Evolutionary conservation across 805 yeast species (phyloP).

Genomic region (Saturnispora saitoi): DNA sequence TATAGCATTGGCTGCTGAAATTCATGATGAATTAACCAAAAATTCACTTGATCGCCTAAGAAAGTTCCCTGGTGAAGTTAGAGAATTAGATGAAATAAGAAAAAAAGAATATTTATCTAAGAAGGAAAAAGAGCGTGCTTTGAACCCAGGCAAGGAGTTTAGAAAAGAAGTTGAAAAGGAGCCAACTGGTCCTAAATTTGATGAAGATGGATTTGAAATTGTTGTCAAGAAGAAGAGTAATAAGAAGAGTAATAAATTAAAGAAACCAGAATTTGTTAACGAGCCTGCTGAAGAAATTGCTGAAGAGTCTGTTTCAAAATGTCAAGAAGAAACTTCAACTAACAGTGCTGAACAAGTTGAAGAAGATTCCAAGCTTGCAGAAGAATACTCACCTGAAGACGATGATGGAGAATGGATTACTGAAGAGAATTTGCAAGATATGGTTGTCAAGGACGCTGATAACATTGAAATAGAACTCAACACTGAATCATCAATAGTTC

Average conservation of each 20-base stretch:
- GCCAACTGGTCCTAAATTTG: constrained; percentile 10
- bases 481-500: constrained; percentile 21
- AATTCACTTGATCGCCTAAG: constrained; percentile 66
- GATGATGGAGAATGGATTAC: constrained; percentile 91
- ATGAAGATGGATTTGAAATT: constrained; percentile 16
- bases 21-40: constrained; percentile 57
- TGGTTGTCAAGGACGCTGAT: constrained; percentile 52
- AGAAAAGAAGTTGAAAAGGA: constrained; percentile 16
- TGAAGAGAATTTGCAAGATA: constrained; percentile 69
- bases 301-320: not conserved
- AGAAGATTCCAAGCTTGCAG: constrained; percentile 6
- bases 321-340: not conserved
- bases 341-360: not conserved
- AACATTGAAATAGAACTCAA: constrained; percentile 43
- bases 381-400: constrained; percentile 57
- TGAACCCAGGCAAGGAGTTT: constrained; percentile 5
- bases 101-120: constrained; percentile 20
- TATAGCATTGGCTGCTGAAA: constrained; percentile 82
- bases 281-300: not conserved
- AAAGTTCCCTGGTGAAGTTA: constrained; percentile 49
- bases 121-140: constrained; percentile 7
- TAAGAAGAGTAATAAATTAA: constrained; percentile 6
- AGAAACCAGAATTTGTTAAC: constrained; percentile 1
- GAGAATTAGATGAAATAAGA: constrained; percentile 32
- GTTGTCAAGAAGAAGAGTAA: constrained; percentile 8